These are phyloP conservation scores for Strobilomyces confusus DNA, from an alignment of 768 basidiomycete species.

Conservation along the genomic window DNA sequence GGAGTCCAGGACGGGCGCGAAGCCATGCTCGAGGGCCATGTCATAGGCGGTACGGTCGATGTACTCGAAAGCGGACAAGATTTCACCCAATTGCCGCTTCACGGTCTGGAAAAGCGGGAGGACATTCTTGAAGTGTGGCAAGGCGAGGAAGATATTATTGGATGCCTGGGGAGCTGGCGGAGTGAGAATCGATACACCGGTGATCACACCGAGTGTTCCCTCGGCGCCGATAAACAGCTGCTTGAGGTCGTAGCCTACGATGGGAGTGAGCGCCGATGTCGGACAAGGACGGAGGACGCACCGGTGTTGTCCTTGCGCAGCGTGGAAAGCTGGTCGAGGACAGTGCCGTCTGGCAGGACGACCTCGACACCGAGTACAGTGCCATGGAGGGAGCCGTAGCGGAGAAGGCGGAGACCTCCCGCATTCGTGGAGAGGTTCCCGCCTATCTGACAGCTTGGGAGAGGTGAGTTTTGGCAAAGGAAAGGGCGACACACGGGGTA, in stretches of 20 bases:
- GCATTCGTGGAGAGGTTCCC: slow-evolving; percentile 98
- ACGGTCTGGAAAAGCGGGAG: slow-evolving; percentile 80
- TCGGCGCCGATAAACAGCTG: slow-evolving; percentile 98
- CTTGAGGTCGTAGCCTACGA: slow-evolving; percentile 92
- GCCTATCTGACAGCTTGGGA: slow-evolving; percentile 87
- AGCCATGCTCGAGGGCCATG: slow-evolving; percentile 77
- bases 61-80: slow-evolving; percentile 96
- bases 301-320: slow-evolving; percentile 97
- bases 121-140: slow-evolving; percentile 83
- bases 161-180: slow-evolving; percentile 78
- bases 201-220: slow-evolving; percentile 93
- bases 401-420: slow-evolving; percentile 88
- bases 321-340: slow-evolving; percentile 85
- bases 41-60: slow-evolving; percentile 86
- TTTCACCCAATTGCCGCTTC: slow-evolving; percentile 84
- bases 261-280: neutral
- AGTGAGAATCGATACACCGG: slow-evolving; percentile 91
- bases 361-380: slow-evolving; percentile 94
- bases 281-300: slow-evolving; percentile 30
- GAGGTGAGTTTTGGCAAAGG: slow-evolving; percentile 1
- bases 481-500: neutral
- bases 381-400: slow-evolving; percentile 95
- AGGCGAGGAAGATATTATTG: slow-evolving; percentile 88
- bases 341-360: slow-evolving; percentile 89
- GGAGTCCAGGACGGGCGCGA: slow-evolving; percentile 70